Evolutionary conservation across 345 rosid genomes (phyloP).

Genomic region (Melastoma malabathricum): DNA sequence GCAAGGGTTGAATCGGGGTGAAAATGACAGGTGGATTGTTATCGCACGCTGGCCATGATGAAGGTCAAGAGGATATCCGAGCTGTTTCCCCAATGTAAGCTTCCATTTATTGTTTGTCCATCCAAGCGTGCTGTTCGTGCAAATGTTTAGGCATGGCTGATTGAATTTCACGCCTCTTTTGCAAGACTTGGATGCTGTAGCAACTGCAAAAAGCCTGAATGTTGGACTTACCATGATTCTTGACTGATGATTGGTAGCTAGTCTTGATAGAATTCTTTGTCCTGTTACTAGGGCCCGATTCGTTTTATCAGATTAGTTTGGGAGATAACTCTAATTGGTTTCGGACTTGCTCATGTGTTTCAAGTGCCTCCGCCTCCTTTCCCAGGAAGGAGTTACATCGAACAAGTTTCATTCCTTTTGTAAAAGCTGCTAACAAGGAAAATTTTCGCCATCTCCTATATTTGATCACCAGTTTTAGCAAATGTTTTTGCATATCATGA

Average conservation of each 20-base stretch:
- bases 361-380: slow-evolving; percentile 71
- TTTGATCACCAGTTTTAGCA: too few species aligned
- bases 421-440: too few species aligned
- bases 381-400: slow-evolving; percentile 58
- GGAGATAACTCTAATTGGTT: slow-evolving; percentile 5
- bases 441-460: too few species aligned
- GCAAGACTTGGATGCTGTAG: too few species aligned
- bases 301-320: too few species aligned
- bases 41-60: slow-evolving; percentile 65
- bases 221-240: too few species aligned
- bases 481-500: too few species aligned
- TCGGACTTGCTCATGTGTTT: slow-evolving; percentile 16
- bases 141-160: neutral
- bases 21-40: slow-evolving; percentile 65
- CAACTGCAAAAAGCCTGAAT: too few species aligned
- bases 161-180: neutral
- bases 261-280: slow-evolving; percentile 1
- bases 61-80: slow-evolving; percentile 46
- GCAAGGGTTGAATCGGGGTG: neutral
- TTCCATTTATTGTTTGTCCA: neutral
- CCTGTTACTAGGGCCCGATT: neutral
- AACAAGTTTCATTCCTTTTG: slow-evolving; percentile 20
- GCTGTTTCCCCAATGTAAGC: slow-evolving; percentile 58
- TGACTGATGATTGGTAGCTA: neutral
- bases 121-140: neutral